phyloP scores from a whole-genome alignment of 148 eudicot species.

The Vaccinium macrocarpon region DNA sequence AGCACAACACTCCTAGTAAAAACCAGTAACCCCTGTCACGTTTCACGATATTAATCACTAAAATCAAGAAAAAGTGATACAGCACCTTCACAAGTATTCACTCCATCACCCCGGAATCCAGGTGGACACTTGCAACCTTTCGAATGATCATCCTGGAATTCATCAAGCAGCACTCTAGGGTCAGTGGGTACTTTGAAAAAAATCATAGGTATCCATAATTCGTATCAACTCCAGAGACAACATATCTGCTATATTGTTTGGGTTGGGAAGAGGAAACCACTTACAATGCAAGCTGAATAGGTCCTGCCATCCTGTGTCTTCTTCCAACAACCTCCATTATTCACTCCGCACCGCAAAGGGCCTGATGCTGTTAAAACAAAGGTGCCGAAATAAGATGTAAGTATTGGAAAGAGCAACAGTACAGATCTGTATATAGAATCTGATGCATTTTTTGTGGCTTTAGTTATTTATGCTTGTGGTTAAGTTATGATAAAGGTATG shows the following conservation, averaged over 20 bases:
- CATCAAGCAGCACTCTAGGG: neutral
- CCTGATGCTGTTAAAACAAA: constrained; percentile 57
- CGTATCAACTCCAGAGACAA: neutral
- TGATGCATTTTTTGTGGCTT: neutral
- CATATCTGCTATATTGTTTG: neutral
- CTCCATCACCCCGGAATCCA: constrained; percentile 87
- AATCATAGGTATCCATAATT: neutral
- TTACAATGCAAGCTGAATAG: constrained; percentile 83
- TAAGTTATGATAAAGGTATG: neutral
- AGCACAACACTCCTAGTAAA: neutral
- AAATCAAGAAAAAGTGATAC: neutral
- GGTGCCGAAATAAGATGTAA: neutral
- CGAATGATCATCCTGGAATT: constrained; percentile 60
- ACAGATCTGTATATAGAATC: neutral
- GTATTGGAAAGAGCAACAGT: neutral
- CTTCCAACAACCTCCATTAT: constrained; percentile 96
- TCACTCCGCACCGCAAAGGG: constrained; percentile 65
- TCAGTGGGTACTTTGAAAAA: neutral
- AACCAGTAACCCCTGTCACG: neutral
- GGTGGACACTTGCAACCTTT: constrained; percentile 84
- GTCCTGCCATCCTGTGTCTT: constrained; percentile 69
- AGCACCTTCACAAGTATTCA: constrained; percentile 67
- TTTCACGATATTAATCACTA: neutral
- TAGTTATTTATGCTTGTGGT: neutral
- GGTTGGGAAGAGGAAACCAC: constrained; percentile 19